phyloP scores from a whole-genome alignment of 1,284 basidiomycete genomes.

The Fomes fomentarius region DNA sequence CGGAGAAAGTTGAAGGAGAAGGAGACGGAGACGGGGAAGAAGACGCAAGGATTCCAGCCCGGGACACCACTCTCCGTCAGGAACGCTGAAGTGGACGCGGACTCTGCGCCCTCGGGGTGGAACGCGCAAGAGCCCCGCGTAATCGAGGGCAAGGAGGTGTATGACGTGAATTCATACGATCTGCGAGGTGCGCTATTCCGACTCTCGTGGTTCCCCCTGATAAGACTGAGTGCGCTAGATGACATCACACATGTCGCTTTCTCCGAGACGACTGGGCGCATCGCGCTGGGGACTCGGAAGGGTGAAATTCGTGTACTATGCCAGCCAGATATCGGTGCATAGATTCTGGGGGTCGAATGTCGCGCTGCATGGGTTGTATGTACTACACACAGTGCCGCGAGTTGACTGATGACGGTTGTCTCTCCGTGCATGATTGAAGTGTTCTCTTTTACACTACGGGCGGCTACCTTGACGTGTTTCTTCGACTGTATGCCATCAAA shows the following conservation, averaged over 20 bases:
- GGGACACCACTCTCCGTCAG: slow-evolving; percentile 24
- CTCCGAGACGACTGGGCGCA: slow-evolving; percentile 47
- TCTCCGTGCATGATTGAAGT: too few relatives aligned
- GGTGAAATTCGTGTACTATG: slow-evolving; percentile 38
- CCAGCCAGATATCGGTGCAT: too few relatives aligned
- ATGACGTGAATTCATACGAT: slow-evolving; percentile 49
- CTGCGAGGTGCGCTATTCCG: slow-evolving; percentile 51
- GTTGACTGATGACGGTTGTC: too few relatives aligned
- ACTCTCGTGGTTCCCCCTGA: too few relatives aligned
- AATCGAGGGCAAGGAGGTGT: slow-evolving; percentile 40
- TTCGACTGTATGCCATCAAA: too few relatives aligned
- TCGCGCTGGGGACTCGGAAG: slow-evolving; percentile 48
- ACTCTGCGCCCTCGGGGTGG: background rate
- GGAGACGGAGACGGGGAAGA: background rate
- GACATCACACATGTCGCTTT: slow-evolving; percentile 51
- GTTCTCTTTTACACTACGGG: too few relatives aligned
- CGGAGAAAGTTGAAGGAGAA: background rate
- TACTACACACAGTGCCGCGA: too few relatives aligned
- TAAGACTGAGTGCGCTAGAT: slow-evolving; percentile 42
- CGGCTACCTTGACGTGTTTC: too few relatives aligned
- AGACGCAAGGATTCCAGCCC: background rate
- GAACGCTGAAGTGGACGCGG: slow-evolving; percentile 4
- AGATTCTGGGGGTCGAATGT: too few relatives aligned
- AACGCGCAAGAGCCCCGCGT: slow-evolving; percentile 1
- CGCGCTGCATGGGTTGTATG: too few relatives aligned